Evolutionary conservation across 306 rosid genomes (phyloP).

Genomic region (Lithocarpus polystachyus): DNA sequence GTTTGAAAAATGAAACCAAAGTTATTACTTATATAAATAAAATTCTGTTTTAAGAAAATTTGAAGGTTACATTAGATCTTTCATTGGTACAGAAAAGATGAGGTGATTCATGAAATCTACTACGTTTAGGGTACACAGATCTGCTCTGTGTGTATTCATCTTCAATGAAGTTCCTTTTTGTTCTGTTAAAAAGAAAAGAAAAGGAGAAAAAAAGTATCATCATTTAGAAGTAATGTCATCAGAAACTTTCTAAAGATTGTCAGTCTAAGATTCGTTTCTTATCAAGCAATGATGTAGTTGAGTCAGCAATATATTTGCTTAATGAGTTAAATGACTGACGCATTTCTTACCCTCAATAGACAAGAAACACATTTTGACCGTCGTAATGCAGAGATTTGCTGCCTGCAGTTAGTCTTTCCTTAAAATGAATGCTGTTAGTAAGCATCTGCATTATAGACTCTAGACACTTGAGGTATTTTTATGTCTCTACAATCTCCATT

Average conservation of each 20-base stretch:
- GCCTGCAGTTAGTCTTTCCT: neutral
- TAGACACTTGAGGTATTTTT: neutral
- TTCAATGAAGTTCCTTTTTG: neutral
- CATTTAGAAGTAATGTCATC: neutral
- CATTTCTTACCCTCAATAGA: no score
- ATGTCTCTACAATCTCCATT: neutral
- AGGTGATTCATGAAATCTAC: no score
- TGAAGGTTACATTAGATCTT: no score
- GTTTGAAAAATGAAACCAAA: no score
- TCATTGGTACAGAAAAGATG: no score
- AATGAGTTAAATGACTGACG: no score
- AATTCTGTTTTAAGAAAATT: no score
- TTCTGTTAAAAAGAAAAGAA: neutral
- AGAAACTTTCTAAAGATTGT: neutral
- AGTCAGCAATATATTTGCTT: no score
- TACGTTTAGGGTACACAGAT: no score
- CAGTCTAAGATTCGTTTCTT: neutral
- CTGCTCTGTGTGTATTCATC: neutral
- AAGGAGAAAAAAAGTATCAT: neutral
- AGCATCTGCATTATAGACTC: neutral
- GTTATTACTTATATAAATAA: no score
- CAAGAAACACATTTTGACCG: no score
- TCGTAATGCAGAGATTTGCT: neutral
- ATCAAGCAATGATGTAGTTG: no score
- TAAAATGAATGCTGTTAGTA: neutral